A percentile compares a stretch with the other conserved stretches of the same genome.
Evolutionary conservation across 169 alveolate species (phyloP).

Genomic region (Plasmodium inui): DNA sequence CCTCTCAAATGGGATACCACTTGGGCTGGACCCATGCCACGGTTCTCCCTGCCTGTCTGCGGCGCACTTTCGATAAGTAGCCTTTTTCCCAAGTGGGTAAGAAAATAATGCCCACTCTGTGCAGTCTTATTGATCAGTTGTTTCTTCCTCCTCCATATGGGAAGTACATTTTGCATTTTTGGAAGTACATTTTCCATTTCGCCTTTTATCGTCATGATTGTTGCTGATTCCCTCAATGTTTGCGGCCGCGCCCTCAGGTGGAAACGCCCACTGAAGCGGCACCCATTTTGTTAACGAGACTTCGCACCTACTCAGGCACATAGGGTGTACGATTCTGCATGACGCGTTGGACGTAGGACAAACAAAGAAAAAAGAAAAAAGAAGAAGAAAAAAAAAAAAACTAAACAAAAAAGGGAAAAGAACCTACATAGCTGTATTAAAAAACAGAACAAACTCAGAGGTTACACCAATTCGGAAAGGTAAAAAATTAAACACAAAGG

Average conservation of each 20-base stretch:
- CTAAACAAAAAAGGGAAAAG: not conserved
- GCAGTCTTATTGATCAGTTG: not conserved
- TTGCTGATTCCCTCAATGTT: not conserved
- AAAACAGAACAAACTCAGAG: not conserved
- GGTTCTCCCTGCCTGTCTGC: not conserved
- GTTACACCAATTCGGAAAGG: not conserved
- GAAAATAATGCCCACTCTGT: not conserved
- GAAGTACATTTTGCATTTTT: not conserved
- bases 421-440: not conserved
- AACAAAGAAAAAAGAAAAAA: not conserved
- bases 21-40: not conserved
- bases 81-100: not conserved
- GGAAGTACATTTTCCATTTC: not conserved
- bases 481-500: not conserved
- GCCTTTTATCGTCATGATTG: not conserved
- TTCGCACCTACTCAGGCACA: not conserved
- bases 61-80: not conserved
- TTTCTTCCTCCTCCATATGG: not conserved
- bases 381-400: constrained; percentile 1
- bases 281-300: not conserved
- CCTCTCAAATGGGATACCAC: not conserved
- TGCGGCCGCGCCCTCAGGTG: not conserved
- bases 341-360: not conserved
- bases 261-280: not conserved
- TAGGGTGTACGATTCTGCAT: not conserved